Conservation (phyloP, 2,329 filamentous ascomycete species). For the Fusarium nelsonii region DNA sequence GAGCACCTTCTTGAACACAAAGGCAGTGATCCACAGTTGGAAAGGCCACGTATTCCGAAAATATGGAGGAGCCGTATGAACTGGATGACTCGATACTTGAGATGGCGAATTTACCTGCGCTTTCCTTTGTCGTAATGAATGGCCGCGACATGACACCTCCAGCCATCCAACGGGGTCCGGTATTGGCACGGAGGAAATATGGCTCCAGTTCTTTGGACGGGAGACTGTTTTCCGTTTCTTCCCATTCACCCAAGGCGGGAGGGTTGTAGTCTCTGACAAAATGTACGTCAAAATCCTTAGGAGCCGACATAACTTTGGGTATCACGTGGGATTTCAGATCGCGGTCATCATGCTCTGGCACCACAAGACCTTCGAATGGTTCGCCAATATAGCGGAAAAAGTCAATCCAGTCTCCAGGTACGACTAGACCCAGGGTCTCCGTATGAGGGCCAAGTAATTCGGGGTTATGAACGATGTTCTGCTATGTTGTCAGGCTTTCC, state of each 20-base stretch:
- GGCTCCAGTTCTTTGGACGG: slow-evolving; percentile 53
- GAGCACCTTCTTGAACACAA: slow-evolving; percentile 60
- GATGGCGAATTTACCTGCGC: slow-evolving; percentile 63
- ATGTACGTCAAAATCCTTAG: slow-evolving; percentile 67
- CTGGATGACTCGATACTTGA: slow-evolving; percentile 63
- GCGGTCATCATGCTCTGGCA: slow-evolving; percentile 65
- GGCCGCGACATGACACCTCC: slow-evolving; percentile 62
- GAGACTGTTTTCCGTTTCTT: slow-evolving; percentile 55
- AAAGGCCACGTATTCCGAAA: slow-evolving; percentile 58
- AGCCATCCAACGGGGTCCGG: slow-evolving; percentile 60
- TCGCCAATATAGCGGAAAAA: slow-evolving; percentile 71
- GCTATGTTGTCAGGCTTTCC: background rate
- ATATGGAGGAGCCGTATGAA: slow-evolving; percentile 52
- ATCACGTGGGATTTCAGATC: slow-evolving; percentile 63
- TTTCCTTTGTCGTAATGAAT: slow-evolving; percentile 61
- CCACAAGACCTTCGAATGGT: slow-evolving; percentile 61
- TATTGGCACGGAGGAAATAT: slow-evolving; percentile 66
- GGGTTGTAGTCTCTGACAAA: slow-evolving; percentile 63
- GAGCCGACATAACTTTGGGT: slow-evolving; percentile 67
- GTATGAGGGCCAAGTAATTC: slow-evolving; percentile 66
- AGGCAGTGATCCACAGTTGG: slow-evolving; percentile 64
- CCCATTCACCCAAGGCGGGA: slow-evolving; percentile 59
- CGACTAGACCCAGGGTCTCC: slow-evolving; percentile 66
- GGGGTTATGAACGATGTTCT: slow-evolving; percentile 67
- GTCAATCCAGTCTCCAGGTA: slow-evolving; percentile 70